Evolutionary conservation across 2,329 filamentous ascomycete genomes (phyloP), one percentile per base, ranked within the genome.

Genomic region (Xylariaceae sp.): DNA sequence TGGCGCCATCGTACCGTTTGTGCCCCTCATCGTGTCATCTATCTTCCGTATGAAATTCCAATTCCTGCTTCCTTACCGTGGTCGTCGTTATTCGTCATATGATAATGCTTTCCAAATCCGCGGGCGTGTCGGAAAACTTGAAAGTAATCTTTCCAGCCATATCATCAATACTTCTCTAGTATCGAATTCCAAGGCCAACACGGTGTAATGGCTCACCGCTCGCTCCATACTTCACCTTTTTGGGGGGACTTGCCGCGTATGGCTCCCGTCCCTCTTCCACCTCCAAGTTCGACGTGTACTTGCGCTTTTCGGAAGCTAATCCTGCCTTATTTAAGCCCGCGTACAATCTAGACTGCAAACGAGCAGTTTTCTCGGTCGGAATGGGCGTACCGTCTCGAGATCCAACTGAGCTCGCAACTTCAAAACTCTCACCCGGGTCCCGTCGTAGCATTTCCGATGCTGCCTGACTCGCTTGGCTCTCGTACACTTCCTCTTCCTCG

Each of bases 391-490:
- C 68, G 34, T 73, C 70, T 19, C 68, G 63, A 12, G 67, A 71
- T 6, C 59, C 66, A 2, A 60, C 61, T 1, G 72, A 68, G 44
- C 63, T 64, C 1, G 66, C 68, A 3, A 73, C 64, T 32, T 77
- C 76, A 18, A 77, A 75, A 47, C 72, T 76, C 56, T 73, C 67
- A 9, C 72, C 66, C 1, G 74, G 65, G 38, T 79, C 72, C 29
- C 79, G 74, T 13, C 84, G 82, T 48, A 88, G 73, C 80, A 91
- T 81, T 51, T 81, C 82, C 2, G 83, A 82, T 2, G 89, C 88
- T 34, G 81, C 80, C 49, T 87, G 85, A 55, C 84, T 90, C 8
- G 88, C 87, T 55, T 87, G 85, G 43, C 85, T 89, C 54, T 85
- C 85, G 26, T 73, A 76, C 0, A 89, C 65, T 33, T 85, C 80